These are phyloP conservation scores for Tetraselmis chui DNA, from an alignment of 139 green algal genomes.

Conservation along the genomic window DNA sequence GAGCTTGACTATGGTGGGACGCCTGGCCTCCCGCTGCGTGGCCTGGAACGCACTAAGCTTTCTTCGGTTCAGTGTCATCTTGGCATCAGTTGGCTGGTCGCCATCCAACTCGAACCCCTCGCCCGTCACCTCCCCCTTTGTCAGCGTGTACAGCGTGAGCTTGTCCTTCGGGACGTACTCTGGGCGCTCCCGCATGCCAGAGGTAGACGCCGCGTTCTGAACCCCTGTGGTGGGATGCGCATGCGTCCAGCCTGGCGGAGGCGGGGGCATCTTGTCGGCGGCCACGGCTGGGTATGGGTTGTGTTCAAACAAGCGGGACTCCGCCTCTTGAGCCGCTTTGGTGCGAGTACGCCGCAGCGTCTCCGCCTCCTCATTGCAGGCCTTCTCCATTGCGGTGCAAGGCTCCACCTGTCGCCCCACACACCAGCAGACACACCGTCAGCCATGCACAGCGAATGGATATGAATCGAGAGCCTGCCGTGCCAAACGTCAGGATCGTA, in stretches of 20 bases:
- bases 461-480: too few relatives aligned
- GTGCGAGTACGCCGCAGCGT: neutral
- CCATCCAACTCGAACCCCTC: neutral
- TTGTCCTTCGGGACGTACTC: neutral
- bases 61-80: neutral
- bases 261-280: neutral
- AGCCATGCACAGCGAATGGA: too few relatives aligned
- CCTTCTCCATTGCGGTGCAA: neutral
- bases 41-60: neutral
- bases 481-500: too few relatives aligned
- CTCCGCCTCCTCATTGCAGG: neutral
- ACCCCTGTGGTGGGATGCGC: too few relatives aligned
- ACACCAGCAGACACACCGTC: neutral
- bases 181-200: too few relatives aligned
- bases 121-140: neutral
- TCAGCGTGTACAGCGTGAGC: neutral
- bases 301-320: neutral
- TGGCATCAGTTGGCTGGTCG: neutral
- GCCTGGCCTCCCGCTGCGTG: neutral
- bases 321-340: neutral
- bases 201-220: too few relatives aligned
- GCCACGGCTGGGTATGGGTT: neutral
- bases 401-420: neutral
- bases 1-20: neutral
- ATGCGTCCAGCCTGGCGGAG: neutral